These are phyloP conservation scores for Fusarium decemcellulare DNA, from an alignment of 2,329 filamentous ascomycete genomes.

Conservation along the genomic window DNA sequence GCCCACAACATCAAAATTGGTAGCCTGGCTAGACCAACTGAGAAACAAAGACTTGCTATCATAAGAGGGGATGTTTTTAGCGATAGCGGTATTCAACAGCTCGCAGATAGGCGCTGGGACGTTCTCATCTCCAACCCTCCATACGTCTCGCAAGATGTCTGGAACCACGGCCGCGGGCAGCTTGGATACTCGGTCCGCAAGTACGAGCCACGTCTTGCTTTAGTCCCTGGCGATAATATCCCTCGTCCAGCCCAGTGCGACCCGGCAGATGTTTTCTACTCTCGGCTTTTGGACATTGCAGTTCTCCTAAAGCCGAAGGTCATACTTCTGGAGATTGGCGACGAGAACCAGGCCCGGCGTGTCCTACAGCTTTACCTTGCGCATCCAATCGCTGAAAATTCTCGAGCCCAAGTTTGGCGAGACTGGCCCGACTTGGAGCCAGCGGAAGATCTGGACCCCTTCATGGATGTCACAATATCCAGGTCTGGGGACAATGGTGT, in stretches of 20 bases:
- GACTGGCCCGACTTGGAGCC: slow-evolving; percentile 70
- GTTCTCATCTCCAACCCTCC: slow-evolving; percentile 91
- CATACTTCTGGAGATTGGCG: slow-evolving; percentile 80
- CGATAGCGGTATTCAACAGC: slow-evolving; percentile 52
- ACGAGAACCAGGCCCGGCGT: slow-evolving; percentile 75
- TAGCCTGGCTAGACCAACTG: slow-evolving; percentile 33
- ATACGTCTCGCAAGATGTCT: slow-evolving; percentile 78
- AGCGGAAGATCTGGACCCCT: slow-evolving; percentile 44
- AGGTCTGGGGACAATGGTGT: slow-evolving; percentile 16
- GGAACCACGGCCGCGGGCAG: slow-evolving; percentile 55
- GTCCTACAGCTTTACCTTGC: slow-evolving; percentile 66
- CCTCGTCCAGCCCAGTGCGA: slow-evolving; percentile 50
- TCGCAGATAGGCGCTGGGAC: slow-evolving; percentile 60
- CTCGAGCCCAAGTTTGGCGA: slow-evolving; percentile 77
- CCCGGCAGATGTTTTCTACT: slow-evolving; percentile 75
- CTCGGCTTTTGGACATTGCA: slow-evolving; percentile 71
- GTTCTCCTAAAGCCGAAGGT: slow-evolving; percentile 63
- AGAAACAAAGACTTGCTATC: slow-evolving; percentile 58
- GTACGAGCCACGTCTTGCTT: slow-evolving; percentile 84
- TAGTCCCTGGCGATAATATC: slow-evolving; percentile 69
- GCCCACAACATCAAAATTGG: slow-evolving; percentile 59
- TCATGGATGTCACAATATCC: slow-evolving; percentile 41
- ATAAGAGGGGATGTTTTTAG: slow-evolving; percentile 64
- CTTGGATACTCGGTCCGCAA: slow-evolving; percentile 82
- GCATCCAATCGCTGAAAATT: slow-evolving; percentile 46